Conservation (phyloP, 2,329 filamentous ascomycete genomes). For the Teratosphaeria epicoccoides region DNA sequence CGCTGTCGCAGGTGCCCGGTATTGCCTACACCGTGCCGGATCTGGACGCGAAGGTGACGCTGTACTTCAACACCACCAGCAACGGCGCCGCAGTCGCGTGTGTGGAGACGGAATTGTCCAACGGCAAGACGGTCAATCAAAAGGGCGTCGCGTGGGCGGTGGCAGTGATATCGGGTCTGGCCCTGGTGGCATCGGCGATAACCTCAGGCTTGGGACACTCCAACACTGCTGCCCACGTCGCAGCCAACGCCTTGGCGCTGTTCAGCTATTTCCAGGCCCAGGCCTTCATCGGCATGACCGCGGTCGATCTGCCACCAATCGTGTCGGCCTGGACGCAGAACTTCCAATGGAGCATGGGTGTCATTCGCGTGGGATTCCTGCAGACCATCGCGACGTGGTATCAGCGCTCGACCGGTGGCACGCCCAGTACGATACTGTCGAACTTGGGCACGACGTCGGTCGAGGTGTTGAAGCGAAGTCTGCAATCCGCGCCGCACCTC, state of each 20-base stretch:
- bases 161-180: constrained; percentile 75
- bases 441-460: constrained; percentile 66
- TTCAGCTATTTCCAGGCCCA: constrained; percentile 93
- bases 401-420: constrained; percentile 83
- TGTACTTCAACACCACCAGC: constrained; percentile 65
- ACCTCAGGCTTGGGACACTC: constrained; percentile 84
- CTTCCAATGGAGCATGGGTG: constrained; percentile 97
- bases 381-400: constrained; percentile 91
- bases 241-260: constrained; percentile 84
- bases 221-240: constrained; percentile 89
- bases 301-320: constrained; percentile 72
- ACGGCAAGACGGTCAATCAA: constrained; percentile 84
- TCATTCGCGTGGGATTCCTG: constrained; percentile 78
- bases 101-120: constrained; percentile 77
- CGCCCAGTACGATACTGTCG: constrained; percentile 66
- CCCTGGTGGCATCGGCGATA: constrained; percentile 73
- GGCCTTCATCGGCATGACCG: constrained; percentile 78
- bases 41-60: constrained; percentile 72
- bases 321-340: constrained; percentile 92
- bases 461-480: constrained; percentile 63
- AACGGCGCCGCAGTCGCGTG: constrained; percentile 63
- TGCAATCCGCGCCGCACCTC: constrained; percentile 36
- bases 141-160: constrained; percentile 82
- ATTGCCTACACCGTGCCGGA: constrained; percentile 87
- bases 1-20: constrained; percentile 58